Evolutionary conservation across 495 filamentous ascomycete species (phyloP), one percentile per base, ranked within the genome.

Genomic region (Penicillium mononematosum): DNA sequence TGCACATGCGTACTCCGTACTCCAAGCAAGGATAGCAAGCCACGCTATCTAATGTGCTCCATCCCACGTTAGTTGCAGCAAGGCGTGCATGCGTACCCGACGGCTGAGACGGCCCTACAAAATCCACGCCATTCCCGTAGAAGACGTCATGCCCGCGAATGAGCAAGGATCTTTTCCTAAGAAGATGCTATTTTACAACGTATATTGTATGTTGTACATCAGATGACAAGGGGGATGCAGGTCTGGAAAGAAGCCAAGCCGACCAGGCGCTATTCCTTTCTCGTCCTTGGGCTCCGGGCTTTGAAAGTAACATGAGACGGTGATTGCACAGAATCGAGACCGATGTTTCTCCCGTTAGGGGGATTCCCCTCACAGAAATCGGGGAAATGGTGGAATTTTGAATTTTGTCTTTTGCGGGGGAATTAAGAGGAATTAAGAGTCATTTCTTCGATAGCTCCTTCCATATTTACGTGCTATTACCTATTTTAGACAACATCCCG

Each of bases 51-150:
- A 24, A 6, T 44, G 44, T 45, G 14, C 25, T 45, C 55, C 48
- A 32, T 20, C 38, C 27, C 17, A 57, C 41, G 27, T 58, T 57
- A 59, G 56, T 60, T 46, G 47, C 50, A 48, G 45, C 31, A 50
- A n/a, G 51, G 49, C 58, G 32, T 61, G 61, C 62, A 62, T 61
- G 50, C 57, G 25, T 60, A 65, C 58, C 63, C 64, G 59, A 65
- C 38, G 59, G 62, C 59, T 55, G 59, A 58, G 42, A 57, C 62
- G 56, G 59, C 51, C 56, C 17, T 59, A 48, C 52, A 52, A 9
- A 22, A 41, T 22, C 43, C 24, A 57, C 16, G 41, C 41, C 41
- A 45, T 36, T 5, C 5, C 44, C 36, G 10, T n/a, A 39, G 5
- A 25, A 45, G 45, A 36, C 41, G 41, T 45, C 42, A 45, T 54